Conservation (phyloP, 2,329 filamentous ascomycete species). For the Epichloe bromicola region DNA sequence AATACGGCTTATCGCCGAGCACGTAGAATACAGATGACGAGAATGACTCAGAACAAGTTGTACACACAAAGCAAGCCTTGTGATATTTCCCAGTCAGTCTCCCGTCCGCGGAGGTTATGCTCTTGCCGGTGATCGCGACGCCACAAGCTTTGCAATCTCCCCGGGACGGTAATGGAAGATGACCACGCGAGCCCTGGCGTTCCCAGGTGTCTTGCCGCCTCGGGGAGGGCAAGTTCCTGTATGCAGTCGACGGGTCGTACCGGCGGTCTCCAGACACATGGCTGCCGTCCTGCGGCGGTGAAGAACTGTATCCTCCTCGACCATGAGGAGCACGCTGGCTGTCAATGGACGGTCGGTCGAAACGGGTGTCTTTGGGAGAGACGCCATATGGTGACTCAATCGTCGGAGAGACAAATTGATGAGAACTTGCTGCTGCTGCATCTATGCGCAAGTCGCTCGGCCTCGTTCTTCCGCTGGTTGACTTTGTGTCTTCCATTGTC, state of each 20-base stretch:
- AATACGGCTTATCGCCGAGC: slow-evolving; percentile 74
- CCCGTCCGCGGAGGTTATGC: slow-evolving; percentile 85
- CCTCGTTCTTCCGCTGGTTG: slow-evolving; percentile 28
- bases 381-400: slow-evolving; percentile 16
- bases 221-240: neutral
- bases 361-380: slow-evolving; percentile 12
- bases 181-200: slow-evolving; percentile 26
- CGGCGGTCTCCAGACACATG: neutral
- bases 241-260: neutral
- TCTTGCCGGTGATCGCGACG: slow-evolving; percentile 72
- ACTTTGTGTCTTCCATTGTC: slow-evolving; percentile 43
- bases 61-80: slow-evolving; percentile 88
- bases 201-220: neutral
- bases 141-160: slow-evolving; percentile 77
- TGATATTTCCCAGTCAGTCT: slow-evolving; percentile 88
- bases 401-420: slow-evolving; percentile 13
- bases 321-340: neutral
- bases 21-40: slow-evolving; percentile 88
- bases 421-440: slow-evolving; percentile 15
- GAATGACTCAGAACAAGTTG: slow-evolving; percentile 70
- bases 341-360: slow-evolving; percentile 2
- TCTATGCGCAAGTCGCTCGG: slow-evolving; percentile 22
- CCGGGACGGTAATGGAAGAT: slow-evolving; percentile 35
- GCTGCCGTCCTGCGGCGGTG: slow-evolving; percentile 1
- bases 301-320: slow-evolving; percentile 4